Conservation (phyloP, 2,329 filamentous ascomycete species). For the Neofusicoccum ribis region DNA sequence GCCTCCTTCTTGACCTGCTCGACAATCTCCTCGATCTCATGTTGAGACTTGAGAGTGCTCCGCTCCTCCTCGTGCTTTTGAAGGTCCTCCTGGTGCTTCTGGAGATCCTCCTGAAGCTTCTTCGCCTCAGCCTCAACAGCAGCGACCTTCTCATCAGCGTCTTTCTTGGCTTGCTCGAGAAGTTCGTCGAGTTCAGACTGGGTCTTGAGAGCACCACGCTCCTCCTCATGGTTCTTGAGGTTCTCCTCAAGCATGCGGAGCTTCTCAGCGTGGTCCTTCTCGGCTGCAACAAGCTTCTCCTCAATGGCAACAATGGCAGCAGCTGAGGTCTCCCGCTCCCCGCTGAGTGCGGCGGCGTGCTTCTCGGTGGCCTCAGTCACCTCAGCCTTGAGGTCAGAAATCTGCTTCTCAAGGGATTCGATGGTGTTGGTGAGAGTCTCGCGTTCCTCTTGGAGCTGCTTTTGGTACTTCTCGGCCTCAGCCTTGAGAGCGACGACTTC, state of each 20-base stretch:
- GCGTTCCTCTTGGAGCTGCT: constrained; percentile 18
- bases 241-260: constrained; percentile 3
- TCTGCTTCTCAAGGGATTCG: constrained; percentile 12
- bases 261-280: constrained; percentile 16
- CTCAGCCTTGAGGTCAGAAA: constrained; percentile 7
- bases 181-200: constrained; percentile 13
- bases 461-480: constrained; percentile 16
- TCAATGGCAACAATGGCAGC: constrained; percentile 13
- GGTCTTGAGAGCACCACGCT: constrained; percentile 11
- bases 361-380: neutral
- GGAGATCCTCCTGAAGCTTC: constrained; percentile 9
- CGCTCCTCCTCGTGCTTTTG: constrained; percentile 12
- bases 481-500: constrained; percentile 7
- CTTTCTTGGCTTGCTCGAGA: neutral
- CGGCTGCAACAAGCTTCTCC: constrained; percentile 15
- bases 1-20: constrained; percentile 1
- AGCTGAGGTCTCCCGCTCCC: constrained; percentile 5
- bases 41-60: constrained; percentile 10
- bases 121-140: constrained; percentile 4
- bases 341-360: constrained; percentile 1
- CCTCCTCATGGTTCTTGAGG: constrained; percentile 5
- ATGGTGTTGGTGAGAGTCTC: constrained; percentile 3
- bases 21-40: constrained; percentile 4
- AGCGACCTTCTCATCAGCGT: neutral
- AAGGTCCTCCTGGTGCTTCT: neutral